Base-by-base conservation (phyloP, 2,329 filamentous ascomycete genomes). In the Aspergillus fumigatus region DNA sequence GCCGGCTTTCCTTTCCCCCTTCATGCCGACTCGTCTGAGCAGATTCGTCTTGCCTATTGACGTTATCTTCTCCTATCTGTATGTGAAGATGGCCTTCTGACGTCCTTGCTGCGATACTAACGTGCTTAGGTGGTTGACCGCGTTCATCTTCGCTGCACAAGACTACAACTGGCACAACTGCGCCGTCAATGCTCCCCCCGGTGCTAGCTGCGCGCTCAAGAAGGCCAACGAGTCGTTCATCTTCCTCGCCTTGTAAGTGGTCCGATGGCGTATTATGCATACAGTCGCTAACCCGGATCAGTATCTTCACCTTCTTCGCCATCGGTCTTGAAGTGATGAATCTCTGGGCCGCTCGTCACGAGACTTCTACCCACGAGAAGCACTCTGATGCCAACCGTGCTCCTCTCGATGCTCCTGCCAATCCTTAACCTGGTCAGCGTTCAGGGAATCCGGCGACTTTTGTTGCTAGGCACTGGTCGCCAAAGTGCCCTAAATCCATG, bases 171-270 rank as follows among this genome's bases (percentile, higher is more conserved):
- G 29, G 51, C 19, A 47, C 17, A 19, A 45, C 38, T 52, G 51
- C 29, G 4, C 9, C 2, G 8, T 19, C 40, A 52, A 52, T 21
- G 26, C 38, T 32, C 51, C 51, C 21, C 35, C 51, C 23, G 40
- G 40, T 25, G 23, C 40, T 25, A 23, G 23, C 25, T 52, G 51
- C 21, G 8, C 38, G 11, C 40, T 43, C 19, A 52, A 52, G 38
- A 52, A 52, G 40, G 51, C 51, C 3, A 52, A 52, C 25, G 51
- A 52, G n/a, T 9, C 51, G 19, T 52, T 52, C 38, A 52, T 52
- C 11, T 52, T 52, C 51, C 51, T 52, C 10, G n/a, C 51, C 3
- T 52, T 52, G 51, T 52, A 19, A 19, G 51, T 52, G 41, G 8
- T 21, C 40, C 40, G 3, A 4, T 43, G 3, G 5, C 21, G 10